Evolutionary conservation across 495 filamentous ascomycete genomes (phyloP).

Genomic region (Aspergillus leporis): DNA sequence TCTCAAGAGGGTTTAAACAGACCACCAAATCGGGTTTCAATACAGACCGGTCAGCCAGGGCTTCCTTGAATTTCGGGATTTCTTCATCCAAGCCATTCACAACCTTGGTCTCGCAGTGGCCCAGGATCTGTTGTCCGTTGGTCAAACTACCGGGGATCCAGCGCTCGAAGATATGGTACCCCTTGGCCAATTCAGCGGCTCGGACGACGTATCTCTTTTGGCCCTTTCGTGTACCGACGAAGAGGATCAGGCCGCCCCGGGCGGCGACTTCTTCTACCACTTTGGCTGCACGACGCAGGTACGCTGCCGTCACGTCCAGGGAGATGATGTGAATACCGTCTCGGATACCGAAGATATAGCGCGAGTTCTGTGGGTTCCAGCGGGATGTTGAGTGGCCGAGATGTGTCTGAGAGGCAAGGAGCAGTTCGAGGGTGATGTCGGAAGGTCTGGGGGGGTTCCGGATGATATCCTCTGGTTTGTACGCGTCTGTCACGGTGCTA

Average conservation of each 20-base stretch:
- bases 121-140: conserved; percentile 86
- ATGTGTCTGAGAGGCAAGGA: conserved; percentile 88
- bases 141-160: conserved; percentile 94
- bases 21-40: conserved; percentile 90
- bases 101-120: conserved; percentile 61
- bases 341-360: conserved; percentile 92
- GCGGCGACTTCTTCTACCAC: conserved; percentile 85
- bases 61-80: conserved; percentile 61
- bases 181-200: conserved; percentile 74
- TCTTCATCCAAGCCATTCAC: conserved; percentile 70
- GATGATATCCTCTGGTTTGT: conserved; percentile 68
- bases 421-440: conserved; percentile 85
- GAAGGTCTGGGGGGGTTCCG: conserved; percentile 69
- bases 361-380: conserved; percentile 93
- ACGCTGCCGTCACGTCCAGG: conserved; percentile 80
- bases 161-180: conserved; percentile 87
- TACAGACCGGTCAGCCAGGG: conserved; percentile 59
- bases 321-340: conserved; percentile 92
- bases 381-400: conserved; percentile 88
- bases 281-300: conserved; percentile 85
- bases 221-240: conserved; percentile 81
- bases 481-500: conserved; percentile 35
- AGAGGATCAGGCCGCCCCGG: conserved; percentile 81
- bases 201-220: conserved; percentile 77
- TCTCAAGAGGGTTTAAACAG: conserved; percentile 89